These are phyloP conservation scores for Aspergillus flavus DNA, from an alignment of 2,329 filamentous ascomycete species.

Conservation along the genomic window DNA sequence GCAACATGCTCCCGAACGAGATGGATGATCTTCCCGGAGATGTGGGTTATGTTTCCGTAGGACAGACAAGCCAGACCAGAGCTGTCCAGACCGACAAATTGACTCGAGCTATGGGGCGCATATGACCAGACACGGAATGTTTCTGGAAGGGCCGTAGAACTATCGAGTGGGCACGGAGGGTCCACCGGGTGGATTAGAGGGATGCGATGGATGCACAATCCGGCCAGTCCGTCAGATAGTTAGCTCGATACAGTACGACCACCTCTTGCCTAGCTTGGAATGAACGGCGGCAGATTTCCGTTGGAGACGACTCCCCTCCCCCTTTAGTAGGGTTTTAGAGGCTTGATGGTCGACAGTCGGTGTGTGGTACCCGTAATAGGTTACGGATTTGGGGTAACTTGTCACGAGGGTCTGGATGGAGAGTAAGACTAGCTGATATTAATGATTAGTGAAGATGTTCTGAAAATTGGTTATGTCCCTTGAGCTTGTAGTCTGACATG, in stretches of 20 bases:
- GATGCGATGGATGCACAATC: neutral
- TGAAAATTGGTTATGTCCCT: neutral
- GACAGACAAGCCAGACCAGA: constrained; percentile 3
- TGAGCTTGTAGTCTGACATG: neutral
- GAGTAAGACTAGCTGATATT: neutral
- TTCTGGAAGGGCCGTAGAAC: constrained; percentile 28
- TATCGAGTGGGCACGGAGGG: constrained; percentile 4
- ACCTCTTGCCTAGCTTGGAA: neutral
- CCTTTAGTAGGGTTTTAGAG: neutral
- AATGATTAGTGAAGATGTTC: neutral
- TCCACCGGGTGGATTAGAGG: constrained; percentile 5
- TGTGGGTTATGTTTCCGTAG: neutral
- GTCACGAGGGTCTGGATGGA: neutral
- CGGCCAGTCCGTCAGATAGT: constrained; percentile 1
- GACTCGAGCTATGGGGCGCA: constrained; percentile 4
- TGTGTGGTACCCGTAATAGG: neutral
- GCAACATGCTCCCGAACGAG: neutral
- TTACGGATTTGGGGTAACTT: neutral
- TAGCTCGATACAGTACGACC: neutral
- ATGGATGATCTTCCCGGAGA: constrained; percentile 2
- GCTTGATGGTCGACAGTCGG: neutral
- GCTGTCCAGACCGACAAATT: constrained; percentile 2
- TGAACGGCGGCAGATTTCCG: neutral
- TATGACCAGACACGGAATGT: constrained; percentile 12
- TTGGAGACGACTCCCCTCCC: neutral